A percentile compares a stretch with the other conserved stretches of the same genome.
These are phyloP conservation scores for Elsinoe batatas DNA, from an alignment of 2,329 filamentous ascomycete species.

Conservation along the genomic window DNA sequence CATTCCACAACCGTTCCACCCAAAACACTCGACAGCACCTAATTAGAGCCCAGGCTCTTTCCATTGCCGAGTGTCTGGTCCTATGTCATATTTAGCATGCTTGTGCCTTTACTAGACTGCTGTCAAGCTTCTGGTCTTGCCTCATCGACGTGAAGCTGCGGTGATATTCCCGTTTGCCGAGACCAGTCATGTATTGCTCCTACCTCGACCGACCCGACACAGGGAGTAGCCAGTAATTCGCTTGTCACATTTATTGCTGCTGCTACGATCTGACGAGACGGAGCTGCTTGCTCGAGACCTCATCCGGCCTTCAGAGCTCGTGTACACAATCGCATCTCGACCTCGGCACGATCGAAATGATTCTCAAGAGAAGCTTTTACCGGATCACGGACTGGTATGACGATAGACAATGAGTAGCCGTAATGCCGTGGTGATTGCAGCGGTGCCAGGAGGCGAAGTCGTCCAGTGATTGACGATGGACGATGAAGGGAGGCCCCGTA, in stretches of 20 bases:
- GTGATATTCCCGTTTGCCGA: not conserved
- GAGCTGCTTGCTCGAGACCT: too few relatives aligned
- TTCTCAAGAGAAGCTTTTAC: not conserved
- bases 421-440: conserved; percentile 9
- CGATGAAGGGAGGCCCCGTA: conserved; percentile 1
- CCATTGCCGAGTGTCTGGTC: not conserved
- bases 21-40: conserved; percentile 6
- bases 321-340: not conserved
- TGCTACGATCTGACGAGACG: too few relatives aligned
- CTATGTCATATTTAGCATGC: conserved; percentile 1
- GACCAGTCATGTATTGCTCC: too few relatives aligned
- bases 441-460: conserved; percentile 10
- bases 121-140: not conserved
- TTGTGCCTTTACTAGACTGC: not conserved
- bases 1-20: conserved; percentile 10
- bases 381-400: not conserved
- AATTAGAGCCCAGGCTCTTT: not conserved
- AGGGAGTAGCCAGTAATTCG: too few relatives aligned
- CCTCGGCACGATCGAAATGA: not conserved
- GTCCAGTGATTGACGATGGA: not conserved
- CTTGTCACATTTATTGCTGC: too few relatives aligned
- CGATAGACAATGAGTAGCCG: not conserved
- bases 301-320: not conserved
- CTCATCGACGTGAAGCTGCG: not conserved
- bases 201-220: too few relatives aligned